Base-by-base conservation (phyloP, 129 eudicot species). In the Flaveria brownii region DNA sequence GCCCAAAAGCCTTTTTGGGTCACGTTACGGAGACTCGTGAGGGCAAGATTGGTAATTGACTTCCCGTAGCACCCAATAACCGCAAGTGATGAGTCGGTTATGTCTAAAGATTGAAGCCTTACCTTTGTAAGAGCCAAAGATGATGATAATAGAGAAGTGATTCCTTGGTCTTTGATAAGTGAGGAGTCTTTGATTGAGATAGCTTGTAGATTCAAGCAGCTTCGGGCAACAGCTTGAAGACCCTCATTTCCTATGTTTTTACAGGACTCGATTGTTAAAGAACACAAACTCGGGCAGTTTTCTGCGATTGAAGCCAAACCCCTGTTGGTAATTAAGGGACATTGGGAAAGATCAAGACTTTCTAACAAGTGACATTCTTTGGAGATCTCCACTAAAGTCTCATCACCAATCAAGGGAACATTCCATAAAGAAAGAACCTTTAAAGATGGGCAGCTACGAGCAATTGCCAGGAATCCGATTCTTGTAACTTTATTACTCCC, bases 1-100 rank as follows among this genome's bases (percentile, higher is more conserved):
- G 89, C 94, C 99, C 99, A 91, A 72, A 94, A 94, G 28, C 97
- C 99, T 81, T 79, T 94, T 50, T 82, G 85, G 71, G 82, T 89
- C 79, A 86, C 96, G 5, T 77, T 80, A 26, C 69, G 87, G 30
- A 94, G 96, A 59, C 83, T 80, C 12, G 84, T 33, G 18, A 94
- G 85, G 12, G 78, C 79, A 77, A 94, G 97, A 86, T 51, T 81
- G 59, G 92, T 86, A 55, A 94, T 77, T 16, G 92, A 82, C 86
- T 82, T 87, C 28, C 97, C 96, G 9, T 86, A 94, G 63, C 87
- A 91, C 67, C 99, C 99, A 2, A 94, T 83, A 14, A 87, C 90
- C 26, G 94, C 96, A 59, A 91, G 88, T 18, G 97, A 89, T 78
- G 78, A 87, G 76, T 94, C 97, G 1, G 96, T 81, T 71, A 94